Conservation (phyloP, 768 basidiomycete species). For the Trametes cubensis region DNA sequence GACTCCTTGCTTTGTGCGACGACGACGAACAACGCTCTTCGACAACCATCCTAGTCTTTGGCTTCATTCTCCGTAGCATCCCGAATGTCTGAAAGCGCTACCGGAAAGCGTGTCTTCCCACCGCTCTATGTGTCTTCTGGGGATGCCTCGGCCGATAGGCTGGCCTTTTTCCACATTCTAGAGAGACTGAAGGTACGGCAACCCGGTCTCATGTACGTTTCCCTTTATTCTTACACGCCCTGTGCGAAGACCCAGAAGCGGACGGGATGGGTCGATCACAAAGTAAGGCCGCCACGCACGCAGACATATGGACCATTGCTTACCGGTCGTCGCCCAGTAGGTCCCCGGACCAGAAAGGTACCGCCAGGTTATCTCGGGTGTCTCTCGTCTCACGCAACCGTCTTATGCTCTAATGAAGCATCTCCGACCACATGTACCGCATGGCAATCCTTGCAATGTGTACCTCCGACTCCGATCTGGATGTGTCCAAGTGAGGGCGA, state of each 20-base stretch:
- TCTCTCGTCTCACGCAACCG: too few species aligned
- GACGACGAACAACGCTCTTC: too few species aligned
- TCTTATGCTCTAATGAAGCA: constrained; percentile 45
- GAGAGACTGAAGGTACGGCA: constrained; percentile 79
- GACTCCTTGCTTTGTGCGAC: too few species aligned
- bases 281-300: constrained; percentile 47
- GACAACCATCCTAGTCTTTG: background rate
- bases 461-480: constrained; percentile 69
- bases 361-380: too few species aligned
- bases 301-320: background rate
- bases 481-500: constrained; percentile 65
- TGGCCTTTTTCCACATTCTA: constrained; percentile 89
- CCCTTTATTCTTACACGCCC: background rate
- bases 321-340: constrained; percentile 42
- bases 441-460: constrained; percentile 96
- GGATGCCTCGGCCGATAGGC: constrained; percentile 61
- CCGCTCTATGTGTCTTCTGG: constrained; percentile 60
- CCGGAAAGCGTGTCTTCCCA: constrained; percentile 51
- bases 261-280: constrained; percentile 91
- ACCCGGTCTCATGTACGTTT: background rate
- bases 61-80: background rate
- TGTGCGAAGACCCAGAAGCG: constrained; percentile 83
- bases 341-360: constrained; percentile 86
- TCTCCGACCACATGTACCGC: constrained; percentile 96
- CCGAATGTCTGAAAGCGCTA: background rate